Base-by-base conservation (phyloP, 1,139 yeast species). In the Lodderomyces jiufengensis region DNA sequence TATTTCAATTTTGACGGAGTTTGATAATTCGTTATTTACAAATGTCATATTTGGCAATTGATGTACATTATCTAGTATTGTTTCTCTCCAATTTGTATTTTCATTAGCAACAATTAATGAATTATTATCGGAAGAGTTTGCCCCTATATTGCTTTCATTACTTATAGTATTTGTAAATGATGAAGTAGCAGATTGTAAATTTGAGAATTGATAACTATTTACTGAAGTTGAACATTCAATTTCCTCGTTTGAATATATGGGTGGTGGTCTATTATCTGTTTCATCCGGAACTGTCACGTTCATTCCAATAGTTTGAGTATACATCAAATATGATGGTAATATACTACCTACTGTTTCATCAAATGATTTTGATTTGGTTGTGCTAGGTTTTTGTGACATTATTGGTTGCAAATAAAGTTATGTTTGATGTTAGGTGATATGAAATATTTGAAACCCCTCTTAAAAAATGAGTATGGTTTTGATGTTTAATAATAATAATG, bases 311-410 rank as follows among this genome's bases (percentile, higher is more conserved):
- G 76, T 70, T 26, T 66, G 54, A 42, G 68, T 67, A 50, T 60
- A 68, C 74, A 70, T 68, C 24, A 66, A 65, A 45, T 70, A 70
- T n/a, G 73, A 67, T 3, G 76, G 76, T 9, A 70, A 57, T 14
- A 70, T 70, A 1, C 40, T 39, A 30, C 46, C 39, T 9, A 46
- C 29, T 4, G 49, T 43, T 9, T 46, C 50, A 27, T 45, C 46
- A 22, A 32, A 32, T 23, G 30, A 27, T 27, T 32, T 21, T 8
- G 24, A 13, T 26, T 32, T 27, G 27, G 27, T 21, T 22, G 16
- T 14, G 3, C 14, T 22, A 5, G 32, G 32, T 30, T 30, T 30
- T 9, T 20, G n/a, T 9, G 27, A 5, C 27, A 23, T 30, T 18
- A 5, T n/a, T n/a, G n/a, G n/a, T n/a, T n/a, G n/a, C n/a, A n/a